Base-by-base conservation (phyloP, 1,139 yeast genomes). In the Arxiozyma slooffiae region DNA sequence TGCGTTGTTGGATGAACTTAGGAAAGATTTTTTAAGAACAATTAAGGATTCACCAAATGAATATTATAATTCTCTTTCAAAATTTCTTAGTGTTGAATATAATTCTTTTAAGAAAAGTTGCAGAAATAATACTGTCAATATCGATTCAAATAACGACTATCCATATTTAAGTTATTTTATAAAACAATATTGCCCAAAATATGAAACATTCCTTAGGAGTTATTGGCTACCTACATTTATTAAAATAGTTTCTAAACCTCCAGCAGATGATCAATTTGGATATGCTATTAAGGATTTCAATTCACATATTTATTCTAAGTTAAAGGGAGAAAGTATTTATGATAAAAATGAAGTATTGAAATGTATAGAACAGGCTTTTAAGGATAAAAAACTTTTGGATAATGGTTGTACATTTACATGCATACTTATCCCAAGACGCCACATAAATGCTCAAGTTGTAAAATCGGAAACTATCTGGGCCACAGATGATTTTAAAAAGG, bases 381-480 rank as follows among this genome's bases (percentile, higher is more conserved):
- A 37, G 2, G 18, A 22, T 2, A 42, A 46, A 34, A 34, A 22
- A n/a, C 16, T 11, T 4, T 8, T 47, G 16, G n/a, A 23, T 3
- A 18, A 42, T 20, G 24, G 36, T 18, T 26, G 44, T 30, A 46
- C 34, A 20, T 49, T 50, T 37, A 18, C 44, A 8, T 26, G 37
- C 9, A 39, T 48, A 4, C 46, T 45, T 30, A 41, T 49, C 6
- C 41, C 50, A 22, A n/a, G 36, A n/a, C 2, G 34, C 9, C 11
- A 38, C 2, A 46, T 40, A 26, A 26, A 41, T 7, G 42, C 50
- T 18, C 24, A 45, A 18, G 22, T 50, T 5, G 26, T 40, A 17
- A 41, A 18, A 20, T 37, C 26, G 1, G 46, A 49, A 18, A 47
- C 53, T 6, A 36, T 55, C 16, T 52, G 50, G 50, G 47, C 50